phyloP scores from a whole-genome alignment of 768 basidiomycete species.

The Rickenella mellea region DNA sequence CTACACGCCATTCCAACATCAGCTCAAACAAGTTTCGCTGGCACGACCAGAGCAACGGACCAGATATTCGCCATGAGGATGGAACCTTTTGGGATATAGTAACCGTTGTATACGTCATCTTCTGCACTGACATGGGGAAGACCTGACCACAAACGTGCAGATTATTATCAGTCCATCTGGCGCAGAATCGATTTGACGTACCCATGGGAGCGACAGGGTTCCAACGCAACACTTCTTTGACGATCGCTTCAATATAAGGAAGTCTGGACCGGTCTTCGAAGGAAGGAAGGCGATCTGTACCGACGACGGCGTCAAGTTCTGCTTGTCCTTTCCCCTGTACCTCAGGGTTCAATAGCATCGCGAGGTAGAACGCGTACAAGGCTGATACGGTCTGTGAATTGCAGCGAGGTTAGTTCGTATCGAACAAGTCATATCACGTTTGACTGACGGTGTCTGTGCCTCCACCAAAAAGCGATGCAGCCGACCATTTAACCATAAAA shows the following conservation, averaged over 20 bases:
- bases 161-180: too few species aligned
- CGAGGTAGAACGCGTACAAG: constrained; percentile 25
- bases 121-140: neutral
- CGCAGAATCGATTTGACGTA: constrained; percentile 2
- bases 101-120: neutral
- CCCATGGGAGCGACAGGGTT: constrained; percentile 13
- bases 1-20: too few species aligned
- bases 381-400: constrained; percentile 20
- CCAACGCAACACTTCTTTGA: constrained; percentile 24
- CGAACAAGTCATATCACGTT: neutral
- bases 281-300: constrained; percentile 24
- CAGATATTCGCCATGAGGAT: neutral
- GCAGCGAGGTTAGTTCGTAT: neutral
- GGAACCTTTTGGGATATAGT: neutral
- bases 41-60: neutral
- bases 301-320: constrained; percentile 30
- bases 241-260: constrained; percentile 26
- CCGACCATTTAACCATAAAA: constrained; percentile 3
- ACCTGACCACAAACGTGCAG: constrained; percentile 4
- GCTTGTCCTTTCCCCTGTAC: constrained; percentile 26
- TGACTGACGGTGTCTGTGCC: constrained; percentile 29
- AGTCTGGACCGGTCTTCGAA: constrained; percentile 20
- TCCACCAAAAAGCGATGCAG: constrained; percentile 12
- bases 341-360: constrained; percentile 29
- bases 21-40: too few species aligned